A percentile compares a stretch with the other conserved stretches of the same genome.
These are phyloP conservation scores for Globisporangium cystogenes DNA, from an alignment of 352 stramenopile species.

Conservation along the genomic window DNA sequence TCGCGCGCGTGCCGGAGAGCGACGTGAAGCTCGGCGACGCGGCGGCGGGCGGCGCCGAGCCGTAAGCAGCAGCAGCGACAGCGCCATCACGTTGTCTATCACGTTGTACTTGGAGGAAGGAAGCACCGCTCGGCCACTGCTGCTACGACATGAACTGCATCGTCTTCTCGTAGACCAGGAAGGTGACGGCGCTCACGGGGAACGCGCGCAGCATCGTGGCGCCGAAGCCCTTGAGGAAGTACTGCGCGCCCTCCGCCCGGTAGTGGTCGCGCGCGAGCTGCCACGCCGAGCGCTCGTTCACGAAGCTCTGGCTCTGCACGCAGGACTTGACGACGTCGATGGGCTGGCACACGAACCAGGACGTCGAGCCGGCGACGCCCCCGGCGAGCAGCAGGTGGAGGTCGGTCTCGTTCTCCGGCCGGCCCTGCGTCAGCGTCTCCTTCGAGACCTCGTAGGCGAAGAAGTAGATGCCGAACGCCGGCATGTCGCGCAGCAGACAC, in stretches of 20 bases:
- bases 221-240: slow-evolving; percentile 80
- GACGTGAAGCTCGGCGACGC: slow-evolving; percentile 36
- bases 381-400: slow-evolving; percentile 66
- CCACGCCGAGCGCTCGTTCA: slow-evolving; percentile 31
- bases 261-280: slow-evolving; percentile 43
- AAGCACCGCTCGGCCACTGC: too few species aligned
- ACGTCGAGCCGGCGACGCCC: slow-evolving; percentile 68
- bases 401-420: slow-evolving; percentile 62
- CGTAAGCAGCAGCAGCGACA: slow-evolving; percentile 2
- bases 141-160: slow-evolving; percentile 78
- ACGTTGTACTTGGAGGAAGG: slow-evolving; percentile 6
- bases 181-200: slow-evolving; percentile 80
- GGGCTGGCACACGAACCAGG: slow-evolving; percentile 75
- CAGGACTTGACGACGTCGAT: slow-evolving; percentile 90
- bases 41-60: not conserved
- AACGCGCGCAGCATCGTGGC: slow-evolving; percentile 79
- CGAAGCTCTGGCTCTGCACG: slow-evolving; percentile 71
- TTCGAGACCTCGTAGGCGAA: slow-evolving; percentile 77
- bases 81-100: slow-evolving; percentile 7
- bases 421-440: slow-evolving; percentile 33
- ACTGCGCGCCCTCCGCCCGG: slow-evolving; percentile 40
- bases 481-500: slow-evolving; percentile 68
- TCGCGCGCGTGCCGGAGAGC: slow-evolving; percentile 33
- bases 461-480: slow-evolving; percentile 79
- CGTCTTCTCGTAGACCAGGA: slow-evolving; percentile 81